Conservation (phyloP, 306 rosid species). For the Quercus dentata region DNA sequence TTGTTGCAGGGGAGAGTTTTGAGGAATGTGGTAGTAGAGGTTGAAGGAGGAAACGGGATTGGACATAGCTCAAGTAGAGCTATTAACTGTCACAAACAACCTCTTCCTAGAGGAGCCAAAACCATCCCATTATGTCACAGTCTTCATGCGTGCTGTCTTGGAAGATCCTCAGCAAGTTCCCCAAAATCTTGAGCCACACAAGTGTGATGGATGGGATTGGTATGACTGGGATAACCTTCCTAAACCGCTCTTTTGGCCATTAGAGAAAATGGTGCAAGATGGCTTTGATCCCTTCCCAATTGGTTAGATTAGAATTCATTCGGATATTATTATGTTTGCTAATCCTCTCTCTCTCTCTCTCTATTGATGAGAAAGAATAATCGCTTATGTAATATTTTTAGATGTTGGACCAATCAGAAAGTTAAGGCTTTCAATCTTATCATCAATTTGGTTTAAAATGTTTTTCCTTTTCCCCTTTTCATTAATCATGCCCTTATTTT, state of each 20-base stretch:
- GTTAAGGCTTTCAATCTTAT: background rate
- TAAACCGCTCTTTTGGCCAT: slow-evolving; percentile 61
- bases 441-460: background rate
- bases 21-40: slow-evolving; percentile 66
- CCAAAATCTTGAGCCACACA: slow-evolving; percentile 54
- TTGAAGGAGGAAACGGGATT: slow-evolving; percentile 75
- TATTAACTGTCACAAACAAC: background rate
- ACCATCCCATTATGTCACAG: slow-evolving; percentile 54
- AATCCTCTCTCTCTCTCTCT: background rate
- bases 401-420: background rate
- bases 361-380: background rate
- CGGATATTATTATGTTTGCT: background rate
- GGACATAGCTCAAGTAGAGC: slow-evolving; percentile 38
- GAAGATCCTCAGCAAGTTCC: slow-evolving; percentile 33
- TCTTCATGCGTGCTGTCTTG: slow-evolving; percentile 48
- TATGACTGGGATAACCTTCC: slow-evolving; percentile 59
- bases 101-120: slow-evolving; percentile 39
- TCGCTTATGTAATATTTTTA: background rate
- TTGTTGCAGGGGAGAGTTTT: slow-evolving; percentile 62
- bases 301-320: background rate
- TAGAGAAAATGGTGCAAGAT: slow-evolving; percentile 36
- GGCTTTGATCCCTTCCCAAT: slow-evolving; percentile 60
- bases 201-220: slow-evolving; percentile 88
- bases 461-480: background rate
- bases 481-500: background rate